phyloP scores from a whole-genome alignment of 2,329 filamentous ascomycete genomes.

The Beauveria sp. region DNA sequence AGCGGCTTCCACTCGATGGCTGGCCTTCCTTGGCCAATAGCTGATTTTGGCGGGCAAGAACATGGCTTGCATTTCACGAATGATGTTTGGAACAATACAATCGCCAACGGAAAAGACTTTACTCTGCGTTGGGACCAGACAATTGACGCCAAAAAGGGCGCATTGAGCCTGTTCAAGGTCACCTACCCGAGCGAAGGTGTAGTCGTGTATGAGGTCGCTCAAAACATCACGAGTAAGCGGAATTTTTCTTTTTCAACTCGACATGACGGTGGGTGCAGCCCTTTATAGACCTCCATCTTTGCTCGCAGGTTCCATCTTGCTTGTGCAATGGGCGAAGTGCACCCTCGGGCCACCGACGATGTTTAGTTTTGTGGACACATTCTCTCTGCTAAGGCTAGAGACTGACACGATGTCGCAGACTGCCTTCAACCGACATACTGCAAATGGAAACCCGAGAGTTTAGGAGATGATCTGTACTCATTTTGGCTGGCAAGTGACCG shows the following conservation, averaged over 20 bases:
- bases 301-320: not conserved
- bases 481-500: conserved; percentile 21
- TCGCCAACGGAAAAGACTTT: conserved; percentile 23
- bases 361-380: conserved; percentile 7
- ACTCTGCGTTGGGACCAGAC: conserved; percentile 25
- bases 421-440: conserved; percentile 15
- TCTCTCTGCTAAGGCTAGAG: not conserved
- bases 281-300: not conserved
- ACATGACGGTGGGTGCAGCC: not conserved
- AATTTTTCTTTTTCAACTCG: not conserved
- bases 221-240: conserved; percentile 24
- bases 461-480: conserved; percentile 22
- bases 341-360: not conserved
- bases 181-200: conserved; percentile 24
- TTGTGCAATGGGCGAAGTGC: not conserved
- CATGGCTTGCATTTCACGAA: conserved; percentile 25
- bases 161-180: conserved; percentile 24
- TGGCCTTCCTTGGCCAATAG: conserved; percentile 12
- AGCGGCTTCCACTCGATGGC: conserved; percentile 17
- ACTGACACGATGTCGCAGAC: conserved; percentile 16
- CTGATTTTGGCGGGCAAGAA: conserved; percentile 14
- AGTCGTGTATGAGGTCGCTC: conserved; percentile 21
- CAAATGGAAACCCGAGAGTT: conserved; percentile 22
- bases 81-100: conserved; percentile 27
- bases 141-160: conserved; percentile 14